These are phyloP conservation scores for Xylariales sp. DNA, from an alignment of 2,329 filamentous ascomycete species.

Conservation along the genomic window DNA sequence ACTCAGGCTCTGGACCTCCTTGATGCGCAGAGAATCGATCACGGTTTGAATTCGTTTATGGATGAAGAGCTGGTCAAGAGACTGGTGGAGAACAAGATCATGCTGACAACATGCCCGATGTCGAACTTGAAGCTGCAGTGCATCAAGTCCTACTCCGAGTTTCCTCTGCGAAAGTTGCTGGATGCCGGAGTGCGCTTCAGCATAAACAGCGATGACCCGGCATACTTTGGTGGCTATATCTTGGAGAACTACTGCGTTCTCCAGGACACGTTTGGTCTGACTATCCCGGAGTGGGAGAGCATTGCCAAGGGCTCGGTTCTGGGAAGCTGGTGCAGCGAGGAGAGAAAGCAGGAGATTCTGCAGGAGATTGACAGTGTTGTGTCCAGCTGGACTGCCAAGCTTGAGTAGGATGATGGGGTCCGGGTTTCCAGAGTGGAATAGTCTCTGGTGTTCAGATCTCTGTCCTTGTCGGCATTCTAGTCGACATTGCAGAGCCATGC, in stretches of 20 bases:
- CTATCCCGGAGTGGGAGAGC: constrained; percentile 59
- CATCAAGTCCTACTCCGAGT: constrained; percentile 44
- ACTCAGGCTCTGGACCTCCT: constrained; percentile 57
- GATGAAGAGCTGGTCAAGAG: constrained; percentile 54
- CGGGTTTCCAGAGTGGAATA: background rate
- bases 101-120: constrained; percentile 70
- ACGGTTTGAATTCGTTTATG: constrained; percentile 63
- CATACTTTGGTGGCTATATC: constrained; percentile 73
- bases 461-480: background rate
- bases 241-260: constrained; percentile 72
- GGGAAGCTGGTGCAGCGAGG: constrained; percentile 65
- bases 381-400: constrained; percentile 14
- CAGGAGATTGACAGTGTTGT: constrained; percentile 35
- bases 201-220: constrained; percentile 71
- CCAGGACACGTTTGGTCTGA: constrained; percentile 65
- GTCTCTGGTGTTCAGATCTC: no score
- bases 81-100: constrained; percentile 50
- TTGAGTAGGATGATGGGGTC: background rate
- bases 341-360: constrained; percentile 58
- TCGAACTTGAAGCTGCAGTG: constrained; percentile 66
- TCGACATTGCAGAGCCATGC: no score
- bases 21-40: constrained; percentile 65
- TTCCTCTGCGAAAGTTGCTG: constrained; percentile 60
- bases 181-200: constrained; percentile 63
- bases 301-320: constrained; percentile 60